Conservation (phyloP, 2,329 filamentous ascomycete species). For the Fusarium sp. region DNA sequence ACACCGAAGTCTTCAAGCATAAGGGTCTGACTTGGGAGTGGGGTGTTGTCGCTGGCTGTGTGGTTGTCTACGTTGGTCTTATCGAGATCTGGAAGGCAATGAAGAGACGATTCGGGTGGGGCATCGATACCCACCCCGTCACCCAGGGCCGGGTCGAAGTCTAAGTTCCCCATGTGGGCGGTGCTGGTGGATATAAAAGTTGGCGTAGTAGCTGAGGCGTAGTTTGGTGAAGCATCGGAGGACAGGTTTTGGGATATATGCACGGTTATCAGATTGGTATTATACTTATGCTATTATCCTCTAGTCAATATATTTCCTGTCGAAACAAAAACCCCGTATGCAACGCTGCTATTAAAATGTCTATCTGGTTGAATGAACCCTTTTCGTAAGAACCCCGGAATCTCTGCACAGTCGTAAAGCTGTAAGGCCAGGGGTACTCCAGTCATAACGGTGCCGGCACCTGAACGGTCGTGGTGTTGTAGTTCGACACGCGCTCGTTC, state of each 20-base stretch:
- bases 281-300: slow-evolving; percentile 47
- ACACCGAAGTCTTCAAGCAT: slow-evolving; percentile 76
- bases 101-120: slow-evolving; percentile 64
- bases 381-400: slow-evolving; percentile 31
- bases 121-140: slow-evolving; percentile 44
- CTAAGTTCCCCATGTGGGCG: slow-evolving; percentile 2
- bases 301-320: slow-evolving; percentile 46
- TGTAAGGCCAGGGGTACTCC: slow-evolving; percentile 17
- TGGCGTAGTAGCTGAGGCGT: not conserved
- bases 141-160: slow-evolving; percentile 33
- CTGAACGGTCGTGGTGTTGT: slow-evolving; percentile 15
- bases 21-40: slow-evolving; percentile 76
- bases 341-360: slow-evolving; percentile 40
- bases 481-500: not conserved
- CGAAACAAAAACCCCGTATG: slow-evolving; percentile 21
- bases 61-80: slow-evolving; percentile 69
- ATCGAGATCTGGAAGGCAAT: slow-evolving; percentile 76
- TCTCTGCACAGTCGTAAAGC: slow-evolving; percentile 10
- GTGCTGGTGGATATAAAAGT: not conserved
- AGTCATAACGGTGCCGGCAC: slow-evolving; percentile 36
- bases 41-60: slow-evolving; percentile 71
- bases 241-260: slow-evolving; percentile 49
- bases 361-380: slow-evolving; percentile 28
- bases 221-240: slow-evolving; percentile 13
- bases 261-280: slow-evolving; percentile 43